Conservation (phyloP, 768 basidiomycete species). For the Polyporus arcularius region DNA sequence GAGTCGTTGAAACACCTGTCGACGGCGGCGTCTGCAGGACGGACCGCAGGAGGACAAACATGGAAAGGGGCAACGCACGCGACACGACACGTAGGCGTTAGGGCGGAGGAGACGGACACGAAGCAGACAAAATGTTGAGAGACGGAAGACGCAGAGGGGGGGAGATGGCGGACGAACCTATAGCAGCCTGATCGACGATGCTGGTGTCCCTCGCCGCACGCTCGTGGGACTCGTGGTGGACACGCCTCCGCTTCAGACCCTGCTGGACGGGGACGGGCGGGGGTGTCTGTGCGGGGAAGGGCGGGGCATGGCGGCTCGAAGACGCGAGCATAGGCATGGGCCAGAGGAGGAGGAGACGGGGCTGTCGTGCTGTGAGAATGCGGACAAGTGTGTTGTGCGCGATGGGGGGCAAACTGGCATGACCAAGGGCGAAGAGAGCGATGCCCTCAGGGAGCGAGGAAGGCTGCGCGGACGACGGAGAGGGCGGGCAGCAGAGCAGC, state of each 20-base stretch:
- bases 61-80: neutral
- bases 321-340: slow-evolving; percentile 25
- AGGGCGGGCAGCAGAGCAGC: slow-evolving; percentile 30
- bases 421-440: slow-evolving; percentile 27
- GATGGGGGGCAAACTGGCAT: slow-evolving; percentile 31
- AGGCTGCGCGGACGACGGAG: slow-evolving; percentile 25
- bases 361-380: slow-evolving; percentile 19
- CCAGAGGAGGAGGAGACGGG: slow-evolving; percentile 25
- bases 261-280: slow-evolving; percentile 1
- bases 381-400: slow-evolving; percentile 15
- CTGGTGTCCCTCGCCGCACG: slow-evolving; percentile 13
- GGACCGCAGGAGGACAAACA: slow-evolving; percentile 3
- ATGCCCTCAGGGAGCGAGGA: slow-evolving; percentile 13
- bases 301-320: slow-evolving; percentile 7
- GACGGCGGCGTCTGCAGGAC: slow-evolving; percentile 40
- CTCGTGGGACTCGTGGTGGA: slow-evolving; percentile 21
- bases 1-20: slow-evolving; percentile 48
- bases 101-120: neutral
- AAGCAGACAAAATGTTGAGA: neutral
- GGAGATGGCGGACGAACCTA: slow-evolving; percentile 16
- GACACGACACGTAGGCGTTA: neutral
- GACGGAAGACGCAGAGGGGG: neutral
- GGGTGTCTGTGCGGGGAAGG: slow-evolving; percentile 13
- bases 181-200: slow-evolving; percentile 22
- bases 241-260: slow-evolving; percentile 14